phyloP scores from a whole-genome alignment of 202 grass and related monocot species.

The Dendrocalamus latiflorus region DNA sequence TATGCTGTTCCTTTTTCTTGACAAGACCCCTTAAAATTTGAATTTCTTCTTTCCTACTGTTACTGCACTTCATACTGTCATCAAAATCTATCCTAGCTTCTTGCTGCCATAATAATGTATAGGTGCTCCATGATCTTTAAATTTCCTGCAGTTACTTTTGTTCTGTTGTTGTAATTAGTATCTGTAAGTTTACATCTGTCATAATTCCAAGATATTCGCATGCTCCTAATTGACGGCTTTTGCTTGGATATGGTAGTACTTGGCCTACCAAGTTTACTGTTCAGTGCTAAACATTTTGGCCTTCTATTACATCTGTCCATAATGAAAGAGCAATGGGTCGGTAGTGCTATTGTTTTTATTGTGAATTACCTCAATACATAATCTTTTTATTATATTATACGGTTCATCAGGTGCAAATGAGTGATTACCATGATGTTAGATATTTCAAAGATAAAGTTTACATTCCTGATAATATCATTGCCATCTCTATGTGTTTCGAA shows the following conservation, averaged over 20 bases:
- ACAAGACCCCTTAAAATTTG: background rate
- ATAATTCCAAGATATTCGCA: background rate
- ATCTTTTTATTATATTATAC: background rate
- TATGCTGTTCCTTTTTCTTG: background rate
- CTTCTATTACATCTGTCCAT: background rate
- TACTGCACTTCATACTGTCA: background rate
- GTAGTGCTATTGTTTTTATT: background rate
- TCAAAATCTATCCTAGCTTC: background rate
- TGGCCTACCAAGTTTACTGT: background rate
- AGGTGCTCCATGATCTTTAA: background rate
- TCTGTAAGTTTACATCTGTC: background rate
- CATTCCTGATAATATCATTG: background rate
- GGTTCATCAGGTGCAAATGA: background rate
- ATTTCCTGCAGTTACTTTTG: background rate
- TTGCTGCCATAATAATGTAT: background rate
- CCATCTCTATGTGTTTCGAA: background rate
- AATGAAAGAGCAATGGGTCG: background rate
- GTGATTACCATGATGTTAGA: background rate
- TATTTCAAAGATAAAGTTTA: background rate
- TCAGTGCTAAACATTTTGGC: background rate
- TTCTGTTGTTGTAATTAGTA: background rate
- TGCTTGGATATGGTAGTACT: background rate
- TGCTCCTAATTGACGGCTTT: background rate
- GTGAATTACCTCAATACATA: background rate
- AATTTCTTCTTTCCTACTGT: background rate